Evolutionary conservation across 2,329 filamentous ascomycete species (phyloP).

Genomic region (Fusarium chaquense): DNA sequence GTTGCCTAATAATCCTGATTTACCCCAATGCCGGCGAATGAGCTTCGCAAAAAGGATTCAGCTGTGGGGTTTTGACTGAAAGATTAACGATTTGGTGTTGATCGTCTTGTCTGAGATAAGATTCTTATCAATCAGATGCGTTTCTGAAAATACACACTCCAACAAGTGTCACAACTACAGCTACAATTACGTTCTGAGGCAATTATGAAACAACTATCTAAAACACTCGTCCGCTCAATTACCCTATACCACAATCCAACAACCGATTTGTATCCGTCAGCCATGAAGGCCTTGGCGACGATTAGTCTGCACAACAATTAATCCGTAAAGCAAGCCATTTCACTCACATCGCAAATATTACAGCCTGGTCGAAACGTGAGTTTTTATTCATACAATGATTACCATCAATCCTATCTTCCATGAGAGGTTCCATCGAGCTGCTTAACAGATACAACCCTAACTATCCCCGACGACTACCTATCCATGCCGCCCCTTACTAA

Average conservation of each 20-base stretch:
- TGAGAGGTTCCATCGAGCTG: constrained; percentile 22
- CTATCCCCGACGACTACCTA: constrained; percentile 14
- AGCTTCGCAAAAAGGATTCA: constrained; percentile 15
- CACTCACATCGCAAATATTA: background rate
- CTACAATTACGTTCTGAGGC: background rate
- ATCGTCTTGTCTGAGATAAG: constrained; percentile 14
- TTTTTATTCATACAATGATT: constrained; percentile 48
- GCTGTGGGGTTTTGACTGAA: constrained; percentile 11
- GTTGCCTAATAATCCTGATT: background rate
- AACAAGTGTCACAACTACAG: background rate
- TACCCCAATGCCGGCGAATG: constrained; percentile 1
- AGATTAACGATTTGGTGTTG: constrained; percentile 12
- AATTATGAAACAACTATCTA: background rate
- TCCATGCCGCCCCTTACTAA: constrained; percentile 21
- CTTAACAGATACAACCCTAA: constrained; percentile 14
- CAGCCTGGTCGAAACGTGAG: constrained; percentile 31
- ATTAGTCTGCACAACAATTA: background rate
- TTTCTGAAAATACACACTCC: background rate
- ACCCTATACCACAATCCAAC: background rate
- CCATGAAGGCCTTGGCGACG: background rate
- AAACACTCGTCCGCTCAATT: background rate
- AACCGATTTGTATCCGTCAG: background rate
- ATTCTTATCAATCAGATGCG: constrained; percentile 24
- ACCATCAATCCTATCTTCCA: constrained; percentile 42
- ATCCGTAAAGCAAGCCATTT: background rate